These are phyloP conservation scores for Davidsoniella eucalypti DNA, from an alignment of 2,329 filamentous ascomycete genomes.

Conservation along the genomic window DNA sequence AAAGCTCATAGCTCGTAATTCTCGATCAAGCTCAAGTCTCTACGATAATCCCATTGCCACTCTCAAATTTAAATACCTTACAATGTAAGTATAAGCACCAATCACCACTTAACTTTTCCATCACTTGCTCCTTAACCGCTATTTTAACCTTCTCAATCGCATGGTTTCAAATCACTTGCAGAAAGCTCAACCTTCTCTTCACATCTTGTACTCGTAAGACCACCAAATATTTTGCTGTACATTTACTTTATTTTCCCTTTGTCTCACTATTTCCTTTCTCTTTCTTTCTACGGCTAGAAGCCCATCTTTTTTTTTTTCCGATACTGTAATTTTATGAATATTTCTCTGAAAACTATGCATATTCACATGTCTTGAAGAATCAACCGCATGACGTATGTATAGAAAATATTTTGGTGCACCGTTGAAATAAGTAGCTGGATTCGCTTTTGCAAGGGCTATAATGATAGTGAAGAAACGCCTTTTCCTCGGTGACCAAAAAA, in stretches of 20 bases:
- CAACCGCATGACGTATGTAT: too few relatives aligned
- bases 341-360: background rate
- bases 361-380: background rate
- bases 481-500: too few relatives aligned
- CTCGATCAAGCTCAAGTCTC: background rate
- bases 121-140: background rate
- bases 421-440: too few relatives aligned
- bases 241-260: background rate
- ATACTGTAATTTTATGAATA: background rate
- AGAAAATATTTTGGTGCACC: too few relatives aligned
- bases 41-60: background rate
- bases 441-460: too few relatives aligned
- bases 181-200: conserved; percentile 1
- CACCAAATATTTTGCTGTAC: background rate
- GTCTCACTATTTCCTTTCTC: background rate
- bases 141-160: background rate
- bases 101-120: background rate
- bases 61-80: too few relatives aligned
- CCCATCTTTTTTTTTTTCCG: background rate
- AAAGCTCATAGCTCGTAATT: background rate
- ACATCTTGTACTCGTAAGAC: background rate
- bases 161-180: background rate
- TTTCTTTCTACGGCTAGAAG: background rate
- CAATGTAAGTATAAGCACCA: too few relatives aligned
- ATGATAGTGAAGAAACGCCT: too few relatives aligned